Evolutionary conservation across 2,329 filamentous ascomycete genomes (phyloP), one percentile per base, ranked within the genome.

Genomic region (Diaporthe helianthi): DNA sequence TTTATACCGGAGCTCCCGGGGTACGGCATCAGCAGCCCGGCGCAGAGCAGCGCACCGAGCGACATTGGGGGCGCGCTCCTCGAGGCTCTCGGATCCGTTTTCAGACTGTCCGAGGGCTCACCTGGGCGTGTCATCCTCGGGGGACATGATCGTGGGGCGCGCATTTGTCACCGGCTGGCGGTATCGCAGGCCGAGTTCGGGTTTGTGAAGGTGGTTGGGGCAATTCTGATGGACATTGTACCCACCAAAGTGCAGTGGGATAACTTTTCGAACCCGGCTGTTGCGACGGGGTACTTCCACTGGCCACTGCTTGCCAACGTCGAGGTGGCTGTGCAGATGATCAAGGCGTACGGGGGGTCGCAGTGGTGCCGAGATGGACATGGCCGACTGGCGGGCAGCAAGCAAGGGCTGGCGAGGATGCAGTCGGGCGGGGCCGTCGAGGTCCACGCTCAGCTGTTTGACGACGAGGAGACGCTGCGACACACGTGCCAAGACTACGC

Each of bases 241-340:
- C 84, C 83, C 7, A 85, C 83, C 7, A 73, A 78, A 24, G 76
- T 78, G 4, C 83, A 85, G 76, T 86, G 83, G 81, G 71, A 75
- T 6, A 76, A 75, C 2, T 83, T 84, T 71, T 67, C 76, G 8
- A 73, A 80, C 63, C 79, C 83, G 10, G 71, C 72, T 1, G 77
- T 79, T 22, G 75, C 77, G n/a, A 63, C 67, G 31, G 77, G 76
- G 1, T 82, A 81, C 73, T 85, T 82, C 74, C 84, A 86, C 76
- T 86, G 84, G 84, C 79, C 84, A 3, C 79, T 87, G 47, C 78
- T 87, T 9, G 84, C 84, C 13, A 83, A 83, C 41, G 76, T 79
- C 7, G 78, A 81, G 4, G 67, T 81, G 0, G 83, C 83, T 1
- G 79, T 81, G 19, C 73, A 78, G 13, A 79, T 85, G 74, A 81